A percentile compares a stretch with the other conserved stretches of the same genome.
These are phyloP conservation scores for Cryptosporidium muris DNA, from an alignment of 169 alveolate genomes.

Conservation along the genomic window DNA sequence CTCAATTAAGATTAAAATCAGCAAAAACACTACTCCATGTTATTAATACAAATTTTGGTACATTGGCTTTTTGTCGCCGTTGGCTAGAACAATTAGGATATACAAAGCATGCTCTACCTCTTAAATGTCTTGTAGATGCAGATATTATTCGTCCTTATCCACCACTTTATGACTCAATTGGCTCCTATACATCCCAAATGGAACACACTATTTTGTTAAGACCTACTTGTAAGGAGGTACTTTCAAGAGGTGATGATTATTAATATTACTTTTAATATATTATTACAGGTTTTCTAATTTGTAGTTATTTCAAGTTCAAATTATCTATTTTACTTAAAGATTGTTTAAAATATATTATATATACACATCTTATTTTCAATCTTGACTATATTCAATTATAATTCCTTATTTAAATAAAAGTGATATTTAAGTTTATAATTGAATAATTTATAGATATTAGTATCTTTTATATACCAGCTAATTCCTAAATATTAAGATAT, in stretches of 20 bases:
- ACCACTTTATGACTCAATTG: conserved; percentile 96
- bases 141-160: conserved; percentile 98
- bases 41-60: conserved; percentile 94
- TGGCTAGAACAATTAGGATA: conserved; percentile 98
- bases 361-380: neutral
- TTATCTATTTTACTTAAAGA: too few species aligned
- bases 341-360: neutral
- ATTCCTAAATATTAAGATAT: too few species aligned
- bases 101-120: conserved; percentile 90
- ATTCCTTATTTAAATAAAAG: too few species aligned
- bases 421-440: too few species aligned
- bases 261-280: conserved; percentile 71
- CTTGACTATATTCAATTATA: too few species aligned
- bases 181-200: conserved; percentile 97
- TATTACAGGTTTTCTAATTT: too few species aligned
- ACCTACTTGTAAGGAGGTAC: conserved; percentile 97
- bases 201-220: conserved; percentile 98
- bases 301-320: too few species aligned
- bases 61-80: conserved; percentile 98
- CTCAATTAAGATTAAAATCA: conserved; percentile 85
- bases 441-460: too few species aligned
- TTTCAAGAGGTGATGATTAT: conserved; percentile 98
- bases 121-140: conserved; percentile 93
- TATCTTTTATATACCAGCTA: too few species aligned
- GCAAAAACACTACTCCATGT: conserved; percentile 91